Base-by-base conservation (phyloP, 495 filamentous ascomycete species). In the Penicillium bovifimosum region DNA sequence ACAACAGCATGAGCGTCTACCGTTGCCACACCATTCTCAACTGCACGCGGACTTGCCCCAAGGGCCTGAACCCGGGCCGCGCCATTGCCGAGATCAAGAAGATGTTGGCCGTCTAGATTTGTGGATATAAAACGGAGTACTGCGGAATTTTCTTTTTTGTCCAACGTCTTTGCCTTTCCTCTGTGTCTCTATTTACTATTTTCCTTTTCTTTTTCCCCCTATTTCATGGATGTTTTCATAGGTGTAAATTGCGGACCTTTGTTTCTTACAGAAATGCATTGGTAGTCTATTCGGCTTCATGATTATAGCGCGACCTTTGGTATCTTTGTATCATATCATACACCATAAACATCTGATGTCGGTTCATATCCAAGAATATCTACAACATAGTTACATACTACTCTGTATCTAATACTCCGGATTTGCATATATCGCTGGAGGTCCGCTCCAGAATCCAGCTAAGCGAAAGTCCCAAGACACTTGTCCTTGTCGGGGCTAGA, bases 71-170 rank as follows among this genome's bases (percentile, higher is more conserved):
- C 77, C 93, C 93, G 14, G 93, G 88, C 40, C 78, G 84, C 60
- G 93, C 93, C 4, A 96, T 98, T 76, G 90, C 90, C 52, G 84
- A 95, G 82, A 95, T 96, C 73, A 98, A 97, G 86, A 97, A 96
- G 86, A 83, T 86, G 75, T 82, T 98, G 88, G 83, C 90, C 36
- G 41, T 67, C 49, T 69, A 72, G 49, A 59, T 52, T 31, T 51
- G 50, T 53, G 52, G 58, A 63, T 64, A 61, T 65, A 63, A 66
- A 68, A 63, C 60, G 60, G 67, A 68, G 59, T 67, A 50, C 32
- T 29, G 44, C 62, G 62, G 59, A 59, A 55, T 58, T 68, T 59
- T 56, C 55, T 55, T 68, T 59, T 61, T 52, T 65, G 51, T 66
- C 52, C 53, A 48, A 59, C 60, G 61, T 65, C 51, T 59, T 63